Base-by-base conservation (phyloP, 148 eudicot species). In the Cornus kousa region DNA sequence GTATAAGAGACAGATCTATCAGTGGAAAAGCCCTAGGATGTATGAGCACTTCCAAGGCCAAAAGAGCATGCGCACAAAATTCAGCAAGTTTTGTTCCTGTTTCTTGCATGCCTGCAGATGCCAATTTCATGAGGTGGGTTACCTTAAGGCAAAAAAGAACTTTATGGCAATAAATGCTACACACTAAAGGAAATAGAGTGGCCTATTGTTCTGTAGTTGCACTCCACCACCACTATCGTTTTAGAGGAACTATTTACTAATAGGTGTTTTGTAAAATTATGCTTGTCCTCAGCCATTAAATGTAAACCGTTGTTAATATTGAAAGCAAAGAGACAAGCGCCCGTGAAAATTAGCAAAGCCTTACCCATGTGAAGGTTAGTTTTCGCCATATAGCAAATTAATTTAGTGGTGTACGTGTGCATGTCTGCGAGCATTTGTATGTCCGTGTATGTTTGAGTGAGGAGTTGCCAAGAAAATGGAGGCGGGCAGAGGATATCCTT, bases 21-120 rank as follows among this genome's bases (percentile, higher is more conserved):
- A 91, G 70, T 35, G 97, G 90, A 77, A 91, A 91, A 11, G 88
- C 88, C 80, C 97, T 85, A 17, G 98, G 94, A 85, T 93, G 98
- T 79, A 95, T 83, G 69, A 95, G 87, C 55, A 90, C 88, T 90
- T 95, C 97, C 81, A 95, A 83, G 55, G 89, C 83, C 79, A 86
- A 71, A 80, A 90, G 90, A 73, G 99, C 94, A 75, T 88, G 92
- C 5, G 88, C 85, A 86, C 99, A 93, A 68, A 85, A 85, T 74
- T 93, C 91, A 37, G 91, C 86, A 82, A 93, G 68, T 83, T 84
- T 89, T 33, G 91, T 85, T 77, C 95, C 95, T 55, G 88, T 78
- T 74, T 84, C 89, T 86, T 80, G 93, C 79, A 48, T 83, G 72
- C 98, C 98, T 92, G 88, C 83, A 79, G 48, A 74, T 12, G 72